Evolutionary conservation across 192 early-diverging fungal species (phyloP).

Genomic region (Helicostylum pulchrum): DNA sequence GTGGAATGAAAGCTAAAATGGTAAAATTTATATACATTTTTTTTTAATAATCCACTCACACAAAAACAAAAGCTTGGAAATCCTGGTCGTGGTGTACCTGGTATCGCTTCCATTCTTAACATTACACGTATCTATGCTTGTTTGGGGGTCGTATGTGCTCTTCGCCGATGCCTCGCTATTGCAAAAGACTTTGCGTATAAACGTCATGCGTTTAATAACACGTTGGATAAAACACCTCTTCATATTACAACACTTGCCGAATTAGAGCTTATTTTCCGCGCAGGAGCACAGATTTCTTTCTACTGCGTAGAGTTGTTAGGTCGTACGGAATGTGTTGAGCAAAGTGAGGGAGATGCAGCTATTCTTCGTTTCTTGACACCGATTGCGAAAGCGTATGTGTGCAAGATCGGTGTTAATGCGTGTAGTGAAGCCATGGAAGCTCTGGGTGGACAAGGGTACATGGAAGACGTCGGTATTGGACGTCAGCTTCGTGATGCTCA

Average conservation of each 20-base stretch:
- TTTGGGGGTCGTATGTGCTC: conserved; percentile 40
- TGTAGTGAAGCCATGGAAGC: conserved; percentile 64
- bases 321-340: conserved; percentile 38
- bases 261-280: conserved; percentile 54
- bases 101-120: conserved; percentile 64
- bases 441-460: conserved; percentile 71
- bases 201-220: conserved; percentile 50
- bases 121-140: conserved; percentile 65
- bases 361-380: conserved; percentile 69
- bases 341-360: conserved; percentile 21
- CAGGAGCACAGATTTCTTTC: conserved; percentile 51
- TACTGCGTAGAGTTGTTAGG: conserved; percentile 58
- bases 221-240: conserved; percentile 53
- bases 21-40: conserved; percentile 8
- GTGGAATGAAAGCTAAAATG: conserved; percentile 47
- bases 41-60: background rate
- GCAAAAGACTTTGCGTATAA: conserved; percentile 61
- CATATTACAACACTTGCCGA: conserved; percentile 58
- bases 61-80: conserved; percentile 39
- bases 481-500: conserved; percentile 54
- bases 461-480: conserved; percentile 67
- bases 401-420: conserved; percentile 43
- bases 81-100: conserved; percentile 52
- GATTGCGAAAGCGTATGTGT: conserved; percentile 57
- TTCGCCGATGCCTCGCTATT: conserved; percentile 46